Percentiles rank a stretch among this genome's conserved stretches.
phyloP scores from a whole-genome alignment of 23 red algal genomes.

The Gracilariopsis chorda region DNA sequence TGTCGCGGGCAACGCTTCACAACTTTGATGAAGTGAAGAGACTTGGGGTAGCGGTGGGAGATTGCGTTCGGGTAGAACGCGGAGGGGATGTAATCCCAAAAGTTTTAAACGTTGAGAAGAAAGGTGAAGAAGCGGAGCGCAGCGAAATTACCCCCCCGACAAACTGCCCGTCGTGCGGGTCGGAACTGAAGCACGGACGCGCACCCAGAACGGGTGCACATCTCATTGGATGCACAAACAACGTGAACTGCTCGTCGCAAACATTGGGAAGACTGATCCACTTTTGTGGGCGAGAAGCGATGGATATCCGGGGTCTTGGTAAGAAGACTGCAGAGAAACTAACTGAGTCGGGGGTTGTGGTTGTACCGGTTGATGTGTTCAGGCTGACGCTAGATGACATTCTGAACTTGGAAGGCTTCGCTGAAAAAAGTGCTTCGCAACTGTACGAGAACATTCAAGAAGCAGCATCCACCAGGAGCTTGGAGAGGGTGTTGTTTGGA shows the following conservation, averaged over 20 bases:
- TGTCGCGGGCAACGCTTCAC: constrained; percentile 80
- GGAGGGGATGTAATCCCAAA: constrained; percentile 88
- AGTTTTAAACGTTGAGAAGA: constrained; percentile 26
- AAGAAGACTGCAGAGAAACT: constrained; percentile 58
- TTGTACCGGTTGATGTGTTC: constrained; percentile 53
- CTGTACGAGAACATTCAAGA: constrained; percentile 35
- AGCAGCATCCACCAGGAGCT: constrained; percentile 1
- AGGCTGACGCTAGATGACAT: constrained; percentile 45
- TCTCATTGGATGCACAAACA: constrained; percentile 54
- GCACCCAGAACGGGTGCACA: constrained; percentile 26
- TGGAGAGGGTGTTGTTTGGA: constrained; percentile 56
- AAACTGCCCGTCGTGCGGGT: constrained; percentile 48
- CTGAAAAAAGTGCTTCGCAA: constrained; percentile 33
- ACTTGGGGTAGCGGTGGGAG: constrained; percentile 42
- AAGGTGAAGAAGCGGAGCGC: background rate
- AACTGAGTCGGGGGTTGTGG: constrained; percentile 29
- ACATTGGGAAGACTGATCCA: constrained; percentile 49
- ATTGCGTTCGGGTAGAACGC: constrained; percentile 53
- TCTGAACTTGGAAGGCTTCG: constrained; percentile 39
- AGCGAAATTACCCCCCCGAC: background rate
- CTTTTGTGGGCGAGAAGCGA: constrained; percentile 30
- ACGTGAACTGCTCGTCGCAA: constrained; percentile 24
- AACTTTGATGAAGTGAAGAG: constrained; percentile 75
- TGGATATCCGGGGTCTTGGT: constrained; percentile 77
- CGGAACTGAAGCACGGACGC: background rate